Conservation (phyloP, 2,329 filamentous ascomycete genomes). For the Blastomyces emzantsi region DNA sequence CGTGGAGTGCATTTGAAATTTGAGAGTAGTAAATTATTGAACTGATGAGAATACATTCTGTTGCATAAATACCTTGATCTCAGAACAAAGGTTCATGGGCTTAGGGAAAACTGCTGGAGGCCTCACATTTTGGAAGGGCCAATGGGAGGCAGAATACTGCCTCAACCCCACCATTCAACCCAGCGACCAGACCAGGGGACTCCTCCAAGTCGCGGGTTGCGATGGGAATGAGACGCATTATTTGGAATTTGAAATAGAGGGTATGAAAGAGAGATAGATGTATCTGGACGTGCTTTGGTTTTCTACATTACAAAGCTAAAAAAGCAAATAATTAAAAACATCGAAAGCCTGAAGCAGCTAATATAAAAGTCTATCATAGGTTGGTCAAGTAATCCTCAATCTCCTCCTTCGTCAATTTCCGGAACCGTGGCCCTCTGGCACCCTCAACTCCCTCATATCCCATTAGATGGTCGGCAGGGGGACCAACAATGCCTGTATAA, state of each 20-base stretch:
- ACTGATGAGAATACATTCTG: neutral
- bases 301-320: slow-evolving; percentile 8
- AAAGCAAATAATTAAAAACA: neutral
- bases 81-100: neutral
- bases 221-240: neutral
- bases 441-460: slow-evolving; percentile 55
- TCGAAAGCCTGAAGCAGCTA: neutral
- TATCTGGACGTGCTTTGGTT: neutral
- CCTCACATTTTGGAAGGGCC: neutral
- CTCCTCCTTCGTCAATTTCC: slow-evolving; percentile 83
- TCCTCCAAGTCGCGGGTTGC: too few relatives aligned
- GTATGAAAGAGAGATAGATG: neutral
- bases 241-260: neutral
- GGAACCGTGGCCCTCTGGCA: slow-evolving; percentile 36
- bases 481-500: slow-evolving; percentile 74
- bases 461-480: slow-evolving; percentile 84
- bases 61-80: neutral
- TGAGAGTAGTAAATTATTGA: neutral
- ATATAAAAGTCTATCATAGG: slow-evolving; percentile 52
- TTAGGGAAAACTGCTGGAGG: neutral
- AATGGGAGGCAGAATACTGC: neutral
- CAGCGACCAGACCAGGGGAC: neutral
- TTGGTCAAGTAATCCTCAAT: slow-evolving; percentile 99
- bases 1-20: neutral
- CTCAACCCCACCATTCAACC: neutral